A percentile compares a stretch with the other conserved stretches of the same genome.
Conservation (phyloP, 345 rosid species). For the Sonneratia alba region DNA sequence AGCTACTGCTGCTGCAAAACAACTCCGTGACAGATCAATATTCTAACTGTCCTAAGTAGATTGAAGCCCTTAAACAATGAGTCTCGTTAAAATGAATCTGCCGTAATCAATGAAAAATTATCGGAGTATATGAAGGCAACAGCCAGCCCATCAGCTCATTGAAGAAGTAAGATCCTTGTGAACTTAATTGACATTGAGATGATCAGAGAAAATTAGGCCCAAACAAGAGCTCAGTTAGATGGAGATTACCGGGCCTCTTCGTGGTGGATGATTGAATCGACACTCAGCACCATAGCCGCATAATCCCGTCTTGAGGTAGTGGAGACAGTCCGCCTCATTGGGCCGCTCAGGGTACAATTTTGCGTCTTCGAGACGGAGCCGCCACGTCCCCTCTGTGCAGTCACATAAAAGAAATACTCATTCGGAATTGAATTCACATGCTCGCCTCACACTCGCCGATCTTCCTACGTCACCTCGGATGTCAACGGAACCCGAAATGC, state of each 20-base stretch:
- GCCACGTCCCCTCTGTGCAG: constrained; percentile 59
- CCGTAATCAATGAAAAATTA: not conserved
- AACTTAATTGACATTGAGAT: not conserved
- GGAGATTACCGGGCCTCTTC: constrained; percentile 57
- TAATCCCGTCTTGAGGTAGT: constrained; percentile 68
- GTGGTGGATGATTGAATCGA: constrained; percentile 96
- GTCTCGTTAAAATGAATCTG: not conserved
- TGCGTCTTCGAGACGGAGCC: constrained; percentile 39
- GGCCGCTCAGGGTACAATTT: constrained; percentile 71
- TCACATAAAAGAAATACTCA: constrained; percentile 4
- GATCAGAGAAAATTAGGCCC: not conserved
- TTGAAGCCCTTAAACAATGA: not conserved
- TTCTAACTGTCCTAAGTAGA: not conserved
- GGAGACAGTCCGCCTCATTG: constrained; percentile 61
- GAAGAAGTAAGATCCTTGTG: not conserved
- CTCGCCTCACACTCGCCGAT: constrained; percentile 1
- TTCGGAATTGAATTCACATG: constrained; percentile 9
- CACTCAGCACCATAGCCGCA: constrained; percentile 83
- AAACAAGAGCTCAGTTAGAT: not conserved
- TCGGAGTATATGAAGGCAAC: not conserved
- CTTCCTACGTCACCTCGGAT: constrained; percentile 1
- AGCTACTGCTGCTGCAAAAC: not conserved
- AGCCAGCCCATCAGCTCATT: not conserved
- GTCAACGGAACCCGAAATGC: constrained; percentile 6
- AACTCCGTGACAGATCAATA: not conserved